A percentile compares a stretch with the other conserved stretches of the same genome.
phyloP scores from a whole-genome alignment of 2,329 filamentous ascomycete genomes.

The Huntiella moniliformis region DNA sequence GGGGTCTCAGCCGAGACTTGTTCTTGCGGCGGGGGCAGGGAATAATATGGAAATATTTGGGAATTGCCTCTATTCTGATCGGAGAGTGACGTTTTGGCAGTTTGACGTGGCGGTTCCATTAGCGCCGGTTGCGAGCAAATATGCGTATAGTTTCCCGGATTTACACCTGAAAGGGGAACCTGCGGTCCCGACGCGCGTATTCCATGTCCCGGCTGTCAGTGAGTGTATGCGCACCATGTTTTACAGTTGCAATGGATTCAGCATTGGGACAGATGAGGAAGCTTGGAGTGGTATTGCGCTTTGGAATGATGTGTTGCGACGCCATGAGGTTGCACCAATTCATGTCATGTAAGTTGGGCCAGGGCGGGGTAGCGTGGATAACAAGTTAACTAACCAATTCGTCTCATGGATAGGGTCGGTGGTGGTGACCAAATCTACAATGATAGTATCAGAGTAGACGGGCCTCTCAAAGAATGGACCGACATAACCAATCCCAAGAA shows the following conservation, averaged over 20 bases:
- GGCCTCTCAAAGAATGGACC: constrained; percentile 68
- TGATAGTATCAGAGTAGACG: constrained; percentile 70
- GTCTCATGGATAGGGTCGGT: constrained; percentile 33
- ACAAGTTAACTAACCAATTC: neutral
- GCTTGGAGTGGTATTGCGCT: constrained; percentile 79
- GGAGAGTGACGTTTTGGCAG: constrained; percentile 71
- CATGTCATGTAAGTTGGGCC: constrained; percentile 55
- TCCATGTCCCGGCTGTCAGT: constrained; percentile 66
- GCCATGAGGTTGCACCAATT: constrained; percentile 62
- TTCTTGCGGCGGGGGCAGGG: constrained; percentile 1
- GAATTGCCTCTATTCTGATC: constrained; percentile 45
- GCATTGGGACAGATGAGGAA: constrained; percentile 65
- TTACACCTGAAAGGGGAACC: constrained; percentile 40
- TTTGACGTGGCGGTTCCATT: constrained; percentile 72
- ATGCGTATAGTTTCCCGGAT: constrained; percentile 57
- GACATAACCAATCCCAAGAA: constrained; percentile 66
- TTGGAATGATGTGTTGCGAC: constrained; percentile 84
- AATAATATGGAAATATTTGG: constrained; percentile 23
- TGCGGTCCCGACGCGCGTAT: constrained; percentile 43
- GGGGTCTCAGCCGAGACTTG: constrained; percentile 6
- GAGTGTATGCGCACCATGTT: constrained; percentile 98
- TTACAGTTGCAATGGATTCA: constrained; percentile 95
- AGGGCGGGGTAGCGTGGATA: neutral
- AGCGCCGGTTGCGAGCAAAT: constrained; percentile 47
- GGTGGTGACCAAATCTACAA: constrained; percentile 96